Conservation (phyloP, 2,329 filamentous ascomycete genomes). For the Fusarium avenaceum region DNA sequence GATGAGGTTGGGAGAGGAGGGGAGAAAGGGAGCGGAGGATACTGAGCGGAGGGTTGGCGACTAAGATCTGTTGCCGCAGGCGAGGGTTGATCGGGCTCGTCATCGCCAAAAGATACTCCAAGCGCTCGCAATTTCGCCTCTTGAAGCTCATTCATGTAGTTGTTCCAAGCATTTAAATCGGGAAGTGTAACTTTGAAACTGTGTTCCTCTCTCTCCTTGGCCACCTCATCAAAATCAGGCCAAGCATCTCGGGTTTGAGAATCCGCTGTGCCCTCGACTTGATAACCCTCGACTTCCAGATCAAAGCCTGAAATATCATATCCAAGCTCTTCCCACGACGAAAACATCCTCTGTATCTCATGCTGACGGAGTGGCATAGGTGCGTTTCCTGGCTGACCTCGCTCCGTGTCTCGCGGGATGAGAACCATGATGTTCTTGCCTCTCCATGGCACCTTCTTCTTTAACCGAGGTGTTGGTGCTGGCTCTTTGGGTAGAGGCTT, state of each 20-base stretch:
- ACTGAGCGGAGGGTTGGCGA: slow-evolving; percentile 78
- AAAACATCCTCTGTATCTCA: slow-evolving; percentile 73
- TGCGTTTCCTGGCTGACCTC: slow-evolving; percentile 68
- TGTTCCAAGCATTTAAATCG: slow-evolving; percentile 77
- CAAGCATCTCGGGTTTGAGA: slow-evolving; percentile 77
- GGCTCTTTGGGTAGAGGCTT: slow-evolving; percentile 57
- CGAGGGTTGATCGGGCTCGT: slow-evolving; percentile 76
- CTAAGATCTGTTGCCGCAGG: slow-evolving; percentile 73
- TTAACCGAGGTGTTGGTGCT: slow-evolving; percentile 67
- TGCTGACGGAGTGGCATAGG: slow-evolving; percentile 67
- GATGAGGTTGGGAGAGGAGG: slow-evolving; percentile 86
- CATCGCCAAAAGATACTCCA: slow-evolving; percentile 84
- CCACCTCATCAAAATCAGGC: slow-evolving; percentile 73
- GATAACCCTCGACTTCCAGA: slow-evolving; percentile 63
- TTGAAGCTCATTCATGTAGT: slow-evolving; percentile 84
- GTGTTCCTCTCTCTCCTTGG: slow-evolving; percentile 65
- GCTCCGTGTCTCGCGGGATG: slow-evolving; percentile 75
- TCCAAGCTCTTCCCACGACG: slow-evolving; percentile 76
- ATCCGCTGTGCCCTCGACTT: slow-evolving; percentile 57
- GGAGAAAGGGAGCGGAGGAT: slow-evolving; percentile 83
- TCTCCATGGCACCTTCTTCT: slow-evolving; percentile 81
- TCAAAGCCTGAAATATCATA: slow-evolving; percentile 79
- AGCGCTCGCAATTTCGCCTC: slow-evolving; percentile 94
- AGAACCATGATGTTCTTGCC: slow-evolving; percentile 80
- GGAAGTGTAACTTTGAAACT: slow-evolving; percentile 76